phyloP scores from a whole-genome alignment of 352 stramenopile species.

The Globisporangium abappressorium region DNA sequence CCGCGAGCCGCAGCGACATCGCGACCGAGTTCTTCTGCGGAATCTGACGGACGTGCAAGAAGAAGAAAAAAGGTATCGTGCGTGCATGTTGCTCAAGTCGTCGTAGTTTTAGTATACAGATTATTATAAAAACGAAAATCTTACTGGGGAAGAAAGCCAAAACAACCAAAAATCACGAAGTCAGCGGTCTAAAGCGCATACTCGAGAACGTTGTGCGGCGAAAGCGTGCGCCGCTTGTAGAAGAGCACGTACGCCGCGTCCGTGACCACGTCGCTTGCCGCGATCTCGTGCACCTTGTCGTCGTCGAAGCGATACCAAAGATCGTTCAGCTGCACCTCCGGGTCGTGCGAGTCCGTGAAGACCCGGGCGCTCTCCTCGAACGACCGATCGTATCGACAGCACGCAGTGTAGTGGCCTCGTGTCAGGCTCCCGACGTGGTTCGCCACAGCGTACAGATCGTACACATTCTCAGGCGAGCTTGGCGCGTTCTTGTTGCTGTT shows the following conservation, averaged over 20 bases:
- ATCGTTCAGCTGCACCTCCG: slow-evolving; percentile 48
- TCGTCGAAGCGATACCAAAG: slow-evolving; percentile 86
- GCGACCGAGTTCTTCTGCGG: slow-evolving; percentile 68
- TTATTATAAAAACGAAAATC: slow-evolving; percentile 9
- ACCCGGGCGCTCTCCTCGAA: slow-evolving; percentile 58
- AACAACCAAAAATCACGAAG: slow-evolving; percentile 1
- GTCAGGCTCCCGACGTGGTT: slow-evolving; percentile 96
- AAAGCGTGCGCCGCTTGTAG: slow-evolving; percentile 83
- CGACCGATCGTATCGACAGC: slow-evolving; percentile 69
- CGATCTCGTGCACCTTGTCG: slow-evolving; percentile 76
- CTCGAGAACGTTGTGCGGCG: slow-evolving; percentile 62
- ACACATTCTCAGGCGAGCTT: slow-evolving; percentile 38
- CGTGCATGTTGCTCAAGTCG: neutral
- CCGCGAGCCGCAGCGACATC: slow-evolving; percentile 38
- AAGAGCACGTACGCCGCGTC: slow-evolving; percentile 91
- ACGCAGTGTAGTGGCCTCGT: slow-evolving; percentile 94
- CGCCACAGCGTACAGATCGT: slow-evolving; percentile 97
- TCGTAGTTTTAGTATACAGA: slow-evolving; percentile 4
- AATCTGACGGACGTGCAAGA: slow-evolving; percentile 28
- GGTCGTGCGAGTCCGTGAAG: slow-evolving; percentile 33
- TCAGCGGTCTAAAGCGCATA: slow-evolving; percentile 43
- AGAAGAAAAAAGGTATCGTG: neutral
- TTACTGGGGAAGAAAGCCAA: neutral
- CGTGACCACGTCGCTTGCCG: slow-evolving; percentile 65
- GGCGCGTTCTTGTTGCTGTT: slow-evolving; percentile 2